Evolutionary conservation across 2,329 filamentous ascomycete species (phyloP), one percentile per base, ranked within the genome.

Genomic region (Ceratocystis destructans): DNA sequence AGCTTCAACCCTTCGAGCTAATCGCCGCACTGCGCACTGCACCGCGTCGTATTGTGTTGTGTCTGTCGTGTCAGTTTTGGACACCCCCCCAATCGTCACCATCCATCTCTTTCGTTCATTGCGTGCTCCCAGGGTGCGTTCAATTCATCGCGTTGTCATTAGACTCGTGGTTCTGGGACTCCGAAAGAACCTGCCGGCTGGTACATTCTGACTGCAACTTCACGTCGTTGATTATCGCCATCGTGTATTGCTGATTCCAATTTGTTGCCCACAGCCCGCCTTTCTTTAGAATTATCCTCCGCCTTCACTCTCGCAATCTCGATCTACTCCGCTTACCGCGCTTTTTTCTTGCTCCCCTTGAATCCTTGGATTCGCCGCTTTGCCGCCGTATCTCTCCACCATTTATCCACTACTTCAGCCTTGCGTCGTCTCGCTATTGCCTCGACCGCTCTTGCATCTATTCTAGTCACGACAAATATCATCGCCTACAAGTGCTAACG

Each of bases 301-400:
- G 37, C 10, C 37, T 41, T 41, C 37, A 41, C 37, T 15, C 37
- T 41, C 12, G 22, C 17, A 22, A 17, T 48, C 31, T 37, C n/a
- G 8, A 63, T 50, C 41, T n/a, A 46, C 61, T 31, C 15, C 3
- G 31, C 20, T 20, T 37, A 63, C 50, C 64, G 59, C 64, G 46
- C 45, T 25, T 41, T 66, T 33, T 33, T 41, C 17, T 66, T 31
- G 22, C 22, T 44, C 20, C 45, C 48, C 3, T 53, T 33, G 25
- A 48, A 44, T 61, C 28, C 28, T 37, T 28, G 25, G 8, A 3
- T 25, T 53, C 48, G 48, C 48, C 48, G 25, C 48, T 28, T 53
- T 10, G 48, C 48, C 28, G 48, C 48, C 48, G 22, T 10, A 10
- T 22, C 48, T 22, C 48, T 22, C 22, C 48, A 8, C n/a, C 48